These are phyloP conservation scores for Kondoa subrosea DNA, from an alignment of 768 basidiomycete species.

Conservation along the genomic window DNA sequence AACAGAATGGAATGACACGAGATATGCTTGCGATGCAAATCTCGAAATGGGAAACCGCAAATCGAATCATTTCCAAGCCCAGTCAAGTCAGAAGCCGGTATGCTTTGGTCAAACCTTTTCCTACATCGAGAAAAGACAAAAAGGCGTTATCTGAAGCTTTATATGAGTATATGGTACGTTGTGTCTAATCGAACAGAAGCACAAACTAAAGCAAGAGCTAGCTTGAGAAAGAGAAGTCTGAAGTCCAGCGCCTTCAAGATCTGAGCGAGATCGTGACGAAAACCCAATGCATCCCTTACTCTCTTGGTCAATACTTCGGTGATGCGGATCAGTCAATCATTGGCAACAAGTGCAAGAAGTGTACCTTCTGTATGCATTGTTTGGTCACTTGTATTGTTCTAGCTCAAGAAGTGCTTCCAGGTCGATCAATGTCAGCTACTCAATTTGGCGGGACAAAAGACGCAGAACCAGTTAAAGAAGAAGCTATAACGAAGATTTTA, in stretches of 20 bases:
- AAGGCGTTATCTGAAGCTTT: neutral
- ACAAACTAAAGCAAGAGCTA: neutral
- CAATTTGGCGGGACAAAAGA: neutral
- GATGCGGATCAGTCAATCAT: neutral
- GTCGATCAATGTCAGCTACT: no score
- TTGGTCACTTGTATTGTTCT: no score
- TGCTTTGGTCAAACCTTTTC: neutral
- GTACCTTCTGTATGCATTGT: neutral
- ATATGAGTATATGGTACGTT: neutral
- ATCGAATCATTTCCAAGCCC: neutral
- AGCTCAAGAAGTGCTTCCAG: no score
- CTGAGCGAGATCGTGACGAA: neutral
- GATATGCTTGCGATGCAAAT: neutral
- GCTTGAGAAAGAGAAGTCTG: neutral
- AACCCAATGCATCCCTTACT: neutral
- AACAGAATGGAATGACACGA: neutral
- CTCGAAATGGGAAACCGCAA: neutral
- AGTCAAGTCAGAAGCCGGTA: neutral
- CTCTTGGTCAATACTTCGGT: neutral
- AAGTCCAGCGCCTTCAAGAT: neutral
- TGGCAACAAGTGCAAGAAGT: neutral
- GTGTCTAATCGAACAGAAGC: neutral
- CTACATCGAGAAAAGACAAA: neutral
- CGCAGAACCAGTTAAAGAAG: neutral
- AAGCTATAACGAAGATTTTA: neutral